Base-by-base conservation (phyloP, 768 basidiomycete genomes). In the Tulasnella sp. region DNA sequence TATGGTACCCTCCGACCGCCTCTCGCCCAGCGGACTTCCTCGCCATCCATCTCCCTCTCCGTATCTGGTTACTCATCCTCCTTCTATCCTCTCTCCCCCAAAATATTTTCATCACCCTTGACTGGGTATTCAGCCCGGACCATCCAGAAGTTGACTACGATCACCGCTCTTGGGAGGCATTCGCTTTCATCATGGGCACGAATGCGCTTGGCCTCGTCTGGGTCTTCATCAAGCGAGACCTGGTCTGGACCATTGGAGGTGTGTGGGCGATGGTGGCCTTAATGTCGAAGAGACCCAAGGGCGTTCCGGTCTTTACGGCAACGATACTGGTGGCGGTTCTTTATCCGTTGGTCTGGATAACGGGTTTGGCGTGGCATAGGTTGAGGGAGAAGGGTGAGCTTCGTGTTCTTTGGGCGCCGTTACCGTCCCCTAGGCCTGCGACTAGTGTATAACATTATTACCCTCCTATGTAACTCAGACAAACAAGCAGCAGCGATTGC, bases 21-120 rank as follows among this genome's bases (percentile, higher is more conserved):
- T 0, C 79, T 40, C 89, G 91, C 0, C 95, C 94, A 0, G 85
- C 97, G 58, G 95, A 96, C 85, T 91, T 90, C 46, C 88, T 92
- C 0, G 92, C 97, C 82, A 94, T 98, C 79, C 96, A 98, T 83
- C 93, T 94, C 0, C 97, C 97, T 0, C 87, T 97, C 77, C 89
- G 94, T 3, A 92, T 95, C 81, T 93, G 93, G 84, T 83, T 88
- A 78, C 86, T 93, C 48, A 86, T 93, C 80, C 92, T 95, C 81
- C 83, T 91, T 90, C 74, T 93, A 88, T 90, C 94, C 80, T 86
- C 91, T 81, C 85, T 87, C 82, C 83, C 87, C 34, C 90, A 91
- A 82, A 90, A 89, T 58, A 88, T 92, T 20, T 92, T 93, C 86
- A 88, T 97, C 75, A 90, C 91, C 0, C 89, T 97, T 2, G 90